Conservation (phyloP, 192 early-diverging fungal species). For the Backusella tarrabulga region DNA sequence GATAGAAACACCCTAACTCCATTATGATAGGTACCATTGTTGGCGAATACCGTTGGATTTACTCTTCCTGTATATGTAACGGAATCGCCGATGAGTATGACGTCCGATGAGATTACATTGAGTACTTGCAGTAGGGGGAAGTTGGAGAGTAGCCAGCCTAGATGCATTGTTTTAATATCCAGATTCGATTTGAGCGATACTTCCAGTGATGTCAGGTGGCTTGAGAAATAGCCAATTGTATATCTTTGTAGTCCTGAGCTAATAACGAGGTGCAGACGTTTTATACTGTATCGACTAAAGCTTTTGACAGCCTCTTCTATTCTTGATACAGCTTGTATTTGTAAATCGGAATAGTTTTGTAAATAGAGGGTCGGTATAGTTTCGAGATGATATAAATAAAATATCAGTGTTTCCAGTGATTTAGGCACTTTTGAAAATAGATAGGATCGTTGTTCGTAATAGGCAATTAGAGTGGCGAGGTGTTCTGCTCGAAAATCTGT, state of each 20-base stretch:
- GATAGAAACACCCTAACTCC: not conserved
- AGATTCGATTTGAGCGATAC: not conserved
- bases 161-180: not conserved
- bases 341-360: not conserved
- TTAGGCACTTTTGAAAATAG: not conserved
- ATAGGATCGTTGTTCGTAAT: no score
- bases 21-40: not conserved
- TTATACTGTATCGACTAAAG: not conserved
- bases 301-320: not conserved
- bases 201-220: not conserved
- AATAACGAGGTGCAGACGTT: not conserved
- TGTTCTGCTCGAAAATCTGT: no score
- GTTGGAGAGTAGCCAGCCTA: not conserved
- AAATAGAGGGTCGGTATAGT: not conserved
- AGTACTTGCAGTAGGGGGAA: not conserved
- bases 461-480: no score
- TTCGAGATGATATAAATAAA: not conserved
- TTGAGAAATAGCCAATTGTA: not conserved
- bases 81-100: not conserved
- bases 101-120: not conserved
- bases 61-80: not conserved
- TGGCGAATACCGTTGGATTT: not conserved
- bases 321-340: not conserved
- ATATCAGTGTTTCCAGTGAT: not conserved
- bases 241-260: not conserved